Conservation (phyloP, 2,329 filamentous ascomycete species). For the Ophiostoma montium region DNA sequence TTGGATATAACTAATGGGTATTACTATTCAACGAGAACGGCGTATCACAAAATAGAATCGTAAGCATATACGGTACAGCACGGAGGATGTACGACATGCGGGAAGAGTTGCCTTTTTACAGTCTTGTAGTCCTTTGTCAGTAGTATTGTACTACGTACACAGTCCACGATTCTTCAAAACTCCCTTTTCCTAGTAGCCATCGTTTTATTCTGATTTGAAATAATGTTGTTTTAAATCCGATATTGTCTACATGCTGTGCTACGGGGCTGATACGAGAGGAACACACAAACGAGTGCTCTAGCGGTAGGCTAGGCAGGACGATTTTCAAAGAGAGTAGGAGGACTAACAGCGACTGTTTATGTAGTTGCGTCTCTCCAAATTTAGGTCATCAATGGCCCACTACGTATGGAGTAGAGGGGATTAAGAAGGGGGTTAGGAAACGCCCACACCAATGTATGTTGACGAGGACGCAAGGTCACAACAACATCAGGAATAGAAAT, state of each 20-base stretch:
- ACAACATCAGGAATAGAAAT: no score
- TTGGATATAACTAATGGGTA: no score
- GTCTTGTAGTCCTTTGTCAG: not conserved
- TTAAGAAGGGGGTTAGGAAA: no score
- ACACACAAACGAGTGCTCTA: not conserved
- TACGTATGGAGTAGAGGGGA: no score
- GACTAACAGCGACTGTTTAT: no score
- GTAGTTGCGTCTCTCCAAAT: no score
- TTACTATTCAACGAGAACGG: not conserved
- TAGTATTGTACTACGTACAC: not conserved
- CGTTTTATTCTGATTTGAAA: no score
- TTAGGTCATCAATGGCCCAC: no score
- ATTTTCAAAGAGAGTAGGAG: no score
- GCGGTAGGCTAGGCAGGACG: not conserved
- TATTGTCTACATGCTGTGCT: not conserved
- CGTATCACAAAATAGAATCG: not conserved
- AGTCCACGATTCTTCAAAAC: no score
- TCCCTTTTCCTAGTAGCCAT: not conserved
- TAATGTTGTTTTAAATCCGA: not conserved
- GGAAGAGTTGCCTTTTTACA: slow-evolving; percentile 5
- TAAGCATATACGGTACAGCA: not conserved
- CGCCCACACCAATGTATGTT: no score
- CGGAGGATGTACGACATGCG: slow-evolving; percentile 1
- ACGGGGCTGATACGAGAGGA: slow-evolving; percentile 4
- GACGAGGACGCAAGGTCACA: no score